These are phyloP conservation scores for Cryphonectria carpinicola DNA, from an alignment of 2,329 filamentous ascomycete species.

Conservation along the genomic window DNA sequence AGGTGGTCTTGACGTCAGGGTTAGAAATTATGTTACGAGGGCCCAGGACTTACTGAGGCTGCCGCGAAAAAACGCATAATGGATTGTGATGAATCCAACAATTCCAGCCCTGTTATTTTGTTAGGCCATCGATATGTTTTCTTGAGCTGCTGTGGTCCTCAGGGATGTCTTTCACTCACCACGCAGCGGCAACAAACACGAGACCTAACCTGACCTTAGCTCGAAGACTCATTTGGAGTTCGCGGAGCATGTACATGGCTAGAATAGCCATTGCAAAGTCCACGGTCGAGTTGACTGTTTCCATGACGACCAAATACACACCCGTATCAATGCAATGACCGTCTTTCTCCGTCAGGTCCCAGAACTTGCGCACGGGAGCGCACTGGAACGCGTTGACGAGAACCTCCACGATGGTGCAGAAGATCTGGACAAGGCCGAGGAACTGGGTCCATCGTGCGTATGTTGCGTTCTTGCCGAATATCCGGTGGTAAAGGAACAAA, in stretches of 20 bases:
- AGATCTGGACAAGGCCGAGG: background rate
- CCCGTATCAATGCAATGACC: background rate
- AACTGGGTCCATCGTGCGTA: conserved; percentile 2
- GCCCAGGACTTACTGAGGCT: background rate
- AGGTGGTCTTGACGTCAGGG: background rate
- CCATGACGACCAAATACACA: background rate
- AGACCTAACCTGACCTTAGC: background rate
- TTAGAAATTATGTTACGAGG: background rate
- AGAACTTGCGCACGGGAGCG: background rate
- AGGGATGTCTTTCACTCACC: background rate
- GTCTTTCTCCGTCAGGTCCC: background rate
- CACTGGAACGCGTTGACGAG: background rate
- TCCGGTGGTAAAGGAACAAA: background rate
- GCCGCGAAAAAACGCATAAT: background rate
- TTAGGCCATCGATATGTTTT: background rate
- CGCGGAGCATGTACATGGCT: conserved; percentile 7
- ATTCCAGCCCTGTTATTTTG: background rate
- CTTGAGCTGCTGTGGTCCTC: background rate
- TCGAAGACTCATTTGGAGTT: background rate
- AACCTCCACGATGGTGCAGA: background rate
- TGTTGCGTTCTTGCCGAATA: background rate
- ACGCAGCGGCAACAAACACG: background rate
- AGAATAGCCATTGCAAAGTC: conserved; percentile 10
- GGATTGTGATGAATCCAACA: background rate
- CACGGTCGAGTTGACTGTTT: background rate